Conservation (phyloP, 2,329 filamentous ascomycete species). For the Chalaropsis ovoidea region DNA sequence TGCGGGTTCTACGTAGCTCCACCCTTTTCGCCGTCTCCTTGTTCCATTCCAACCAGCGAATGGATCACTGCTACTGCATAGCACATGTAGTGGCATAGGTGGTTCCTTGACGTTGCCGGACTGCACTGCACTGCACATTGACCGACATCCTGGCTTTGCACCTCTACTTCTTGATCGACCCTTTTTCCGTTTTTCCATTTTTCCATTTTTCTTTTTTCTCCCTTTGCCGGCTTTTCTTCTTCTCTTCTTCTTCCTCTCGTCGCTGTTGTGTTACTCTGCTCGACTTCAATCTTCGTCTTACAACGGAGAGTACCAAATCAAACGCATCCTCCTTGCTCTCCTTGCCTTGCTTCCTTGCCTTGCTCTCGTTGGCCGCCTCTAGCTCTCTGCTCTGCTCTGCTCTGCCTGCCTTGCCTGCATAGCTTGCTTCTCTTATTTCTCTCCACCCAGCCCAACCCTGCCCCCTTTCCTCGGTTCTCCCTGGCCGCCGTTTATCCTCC, state of each 20-base stretch:
- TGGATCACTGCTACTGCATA: neutral
- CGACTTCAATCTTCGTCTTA: neutral
- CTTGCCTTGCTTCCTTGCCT: too few species aligned
- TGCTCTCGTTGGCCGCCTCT: neutral
- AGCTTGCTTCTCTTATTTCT: conserved; percentile 5
- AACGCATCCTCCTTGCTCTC: neutral
- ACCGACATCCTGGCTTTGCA: conserved; percentile 1
- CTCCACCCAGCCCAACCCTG: conserved; percentile 14
- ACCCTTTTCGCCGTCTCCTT: conserved; percentile 1
- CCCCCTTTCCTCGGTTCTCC: conserved; percentile 1
- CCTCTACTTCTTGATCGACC: neutral
- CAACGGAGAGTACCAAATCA: neutral
- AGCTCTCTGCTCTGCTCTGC: too few species aligned
- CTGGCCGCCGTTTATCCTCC: conserved; percentile 4
- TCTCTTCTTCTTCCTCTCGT: neutral
- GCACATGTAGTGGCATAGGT: conserved; percentile 8
- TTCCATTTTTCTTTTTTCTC: neutral
- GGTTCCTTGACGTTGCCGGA: neutral
- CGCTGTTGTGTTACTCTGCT: conserved; percentile 6
- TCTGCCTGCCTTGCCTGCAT: neutral
- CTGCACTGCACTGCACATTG: neutral
- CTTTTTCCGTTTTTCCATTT: neutral
- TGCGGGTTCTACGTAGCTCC: conserved; percentile 1
- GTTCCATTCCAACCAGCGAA: neutral
- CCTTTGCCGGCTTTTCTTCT: neutral